Evolutionary conservation across 495 filamentous ascomycete species (phyloP).

Genomic region (Hypoxylon rickii): DNA sequence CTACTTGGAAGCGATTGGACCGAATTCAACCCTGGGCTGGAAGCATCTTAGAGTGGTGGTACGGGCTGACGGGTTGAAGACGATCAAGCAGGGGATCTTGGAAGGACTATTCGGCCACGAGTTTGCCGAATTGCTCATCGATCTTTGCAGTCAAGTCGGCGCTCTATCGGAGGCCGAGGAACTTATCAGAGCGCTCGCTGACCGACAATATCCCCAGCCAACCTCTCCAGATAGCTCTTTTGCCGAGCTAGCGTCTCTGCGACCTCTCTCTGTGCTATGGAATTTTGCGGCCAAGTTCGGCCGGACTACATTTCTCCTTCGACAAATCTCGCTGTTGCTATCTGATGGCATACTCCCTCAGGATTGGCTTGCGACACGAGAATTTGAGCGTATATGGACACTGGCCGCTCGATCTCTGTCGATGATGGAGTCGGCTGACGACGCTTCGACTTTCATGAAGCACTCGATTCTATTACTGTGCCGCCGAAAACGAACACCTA

Average conservation of each 20-base stretch:
- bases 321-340: slow-evolving; percentile 44
- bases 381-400: slow-evolving; percentile 46
- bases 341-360: slow-evolving; percentile 40
- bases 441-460: slow-evolving; percentile 44
- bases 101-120: slow-evolving; percentile 41
- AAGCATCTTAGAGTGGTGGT: slow-evolving; percentile 65
- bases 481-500: slow-evolving; percentile 13
- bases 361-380: slow-evolving; percentile 50
- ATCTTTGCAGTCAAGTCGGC: slow-evolving; percentile 45
- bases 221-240: slow-evolving; percentile 37
- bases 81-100: slow-evolving; percentile 49
- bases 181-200: slow-evolving; percentile 41
- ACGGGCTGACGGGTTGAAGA: slow-evolving; percentile 66
- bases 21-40: slow-evolving; percentile 60
- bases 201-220: slow-evolving; percentile 45
- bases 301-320: slow-evolving; percentile 37
- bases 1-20: slow-evolving; percentile 66
- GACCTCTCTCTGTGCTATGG: slow-evolving; percentile 37
- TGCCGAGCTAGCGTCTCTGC: slow-evolving; percentile 21
- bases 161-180: slow-evolving; percentile 47
- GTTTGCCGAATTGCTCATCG: slow-evolving; percentile 45
- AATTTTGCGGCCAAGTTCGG: slow-evolving; percentile 33
- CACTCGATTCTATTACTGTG: slow-evolving; percentile 43
- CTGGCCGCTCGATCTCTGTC: slow-evolving; percentile 39
- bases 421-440: slow-evolving; percentile 32